Percentiles rank a stretch among this genome's conserved stretches.
phyloP scores from a whole-genome alignment of 2,329 filamentous ascomycete species.

The Aureobasidium sp. region DNA sequence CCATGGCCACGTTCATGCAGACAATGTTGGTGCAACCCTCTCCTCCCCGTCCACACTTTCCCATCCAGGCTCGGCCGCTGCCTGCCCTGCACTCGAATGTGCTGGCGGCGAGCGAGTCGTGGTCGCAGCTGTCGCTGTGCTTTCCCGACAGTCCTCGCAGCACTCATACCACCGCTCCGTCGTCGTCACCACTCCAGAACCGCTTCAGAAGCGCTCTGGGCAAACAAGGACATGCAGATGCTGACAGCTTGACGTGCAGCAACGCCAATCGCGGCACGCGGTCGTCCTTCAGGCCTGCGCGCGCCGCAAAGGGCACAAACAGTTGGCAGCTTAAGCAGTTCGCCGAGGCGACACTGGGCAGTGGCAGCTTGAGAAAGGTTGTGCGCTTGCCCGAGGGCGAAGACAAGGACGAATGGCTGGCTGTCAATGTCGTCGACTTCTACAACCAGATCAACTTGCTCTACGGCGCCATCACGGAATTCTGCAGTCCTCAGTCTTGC shows the following conservation, averaged over 20 bases:
- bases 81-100: constrained; percentile 38
- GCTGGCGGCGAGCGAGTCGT: constrained; percentile 38
- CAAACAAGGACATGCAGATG: constrained; percentile 19
- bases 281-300: constrained; percentile 85
- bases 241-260: constrained; percentile 36
- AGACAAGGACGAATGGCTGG: constrained; percentile 95
- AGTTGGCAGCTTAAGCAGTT: constrained; percentile 96
- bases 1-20: constrained; percentile 68
- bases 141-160: constrained; percentile 25
- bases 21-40: constrained; percentile 61
- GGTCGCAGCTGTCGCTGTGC: constrained; percentile 24
- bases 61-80: constrained; percentile 31
- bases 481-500: constrained; percentile 94
- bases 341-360: constrained; percentile 92
- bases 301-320: constrained; percentile 74
- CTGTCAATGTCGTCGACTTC: constrained; percentile 99
- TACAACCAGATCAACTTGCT: constrained; percentile 99
- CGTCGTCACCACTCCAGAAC: constrained; percentile 29
- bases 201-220: constrained; percentile 22
- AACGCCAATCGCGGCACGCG: constrained; percentile 58
- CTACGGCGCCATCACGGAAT: constrained; percentile 97
- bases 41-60: constrained; percentile 29
- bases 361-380: constrained; percentile 88
- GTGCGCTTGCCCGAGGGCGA: constrained; percentile 96
- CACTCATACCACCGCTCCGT: constrained; percentile 16